Conservation (phyloP, 805 yeast species). For the Myxozyma vanderwaltii region DNA sequence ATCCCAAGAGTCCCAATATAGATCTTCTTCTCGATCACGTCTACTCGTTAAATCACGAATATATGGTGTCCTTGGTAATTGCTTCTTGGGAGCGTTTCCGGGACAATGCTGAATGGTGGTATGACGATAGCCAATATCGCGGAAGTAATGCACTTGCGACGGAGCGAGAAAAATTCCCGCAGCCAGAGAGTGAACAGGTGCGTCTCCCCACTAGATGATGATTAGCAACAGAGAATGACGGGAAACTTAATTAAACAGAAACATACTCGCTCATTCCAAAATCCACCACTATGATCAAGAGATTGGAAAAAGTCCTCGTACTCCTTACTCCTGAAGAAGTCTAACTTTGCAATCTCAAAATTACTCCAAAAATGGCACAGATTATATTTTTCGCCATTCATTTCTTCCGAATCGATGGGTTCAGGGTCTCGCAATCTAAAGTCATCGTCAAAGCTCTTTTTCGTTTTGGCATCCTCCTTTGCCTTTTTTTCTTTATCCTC, state of each 20-base stretch:
- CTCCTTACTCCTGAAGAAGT: conserved; percentile 63
- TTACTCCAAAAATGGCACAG: conserved; percentile 88
- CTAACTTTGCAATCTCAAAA: conserved; percentile 85
- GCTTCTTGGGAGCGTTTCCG: conserved; percentile 56
- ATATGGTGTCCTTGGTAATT: conserved; percentile 45
- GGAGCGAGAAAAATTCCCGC: conserved; percentile 71
- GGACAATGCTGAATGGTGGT: conserved; percentile 86
- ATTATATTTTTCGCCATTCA: conserved; percentile 72
- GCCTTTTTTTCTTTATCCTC: conserved; percentile 6
- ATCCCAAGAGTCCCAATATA: conserved; percentile 47
- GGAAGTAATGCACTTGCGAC: conserved; percentile 79
- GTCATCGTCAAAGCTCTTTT: conserved; percentile 25
- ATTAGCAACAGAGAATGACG: background rate
- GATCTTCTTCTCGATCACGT: conserved; percentile 43
- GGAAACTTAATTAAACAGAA: background rate
- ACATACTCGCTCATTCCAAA: conserved; percentile 68
- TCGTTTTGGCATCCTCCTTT: conserved; percentile 7
- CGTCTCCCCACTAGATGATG: conserved; percentile 78
- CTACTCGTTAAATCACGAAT: conserved; percentile 44
- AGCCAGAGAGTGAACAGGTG: conserved; percentile 89
- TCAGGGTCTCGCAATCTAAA: conserved; percentile 21
- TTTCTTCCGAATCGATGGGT: conserved; percentile 52
- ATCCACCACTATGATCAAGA: conserved; percentile 76
- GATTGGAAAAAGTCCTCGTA: conserved; percentile 70
- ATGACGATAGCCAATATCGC: conserved; percentile 90